These are phyloP conservation scores for Aspergillus taichungensis DNA, from an alignment of 495 filamentous ascomycete species.

Conservation along the genomic window DNA sequence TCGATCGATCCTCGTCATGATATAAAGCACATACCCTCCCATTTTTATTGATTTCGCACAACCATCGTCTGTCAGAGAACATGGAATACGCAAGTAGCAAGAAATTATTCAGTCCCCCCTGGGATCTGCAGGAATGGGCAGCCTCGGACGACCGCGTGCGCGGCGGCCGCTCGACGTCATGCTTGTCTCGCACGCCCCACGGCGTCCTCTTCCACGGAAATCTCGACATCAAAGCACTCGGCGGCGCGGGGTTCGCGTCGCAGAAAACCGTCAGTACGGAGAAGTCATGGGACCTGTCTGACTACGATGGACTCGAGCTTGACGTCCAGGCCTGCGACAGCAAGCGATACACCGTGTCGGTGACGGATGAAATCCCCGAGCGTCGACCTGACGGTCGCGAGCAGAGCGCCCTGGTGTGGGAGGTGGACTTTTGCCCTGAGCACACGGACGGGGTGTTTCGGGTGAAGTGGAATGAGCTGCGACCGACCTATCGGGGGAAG, in stretches of 20 bases:
- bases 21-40: too few species aligned
- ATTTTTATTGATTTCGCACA: too few species aligned
- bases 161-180: background rate
- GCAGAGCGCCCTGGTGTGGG: background rate
- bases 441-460: background rate
- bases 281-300: conserved; percentile 26
- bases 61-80: too few species aligned
- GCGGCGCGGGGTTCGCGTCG: background rate
- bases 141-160: background rate
- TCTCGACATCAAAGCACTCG: background rate
- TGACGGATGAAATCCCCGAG: conserved; percentile 46
- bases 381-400: too few species aligned
- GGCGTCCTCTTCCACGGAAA: conserved; percentile 1
- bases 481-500: background rate
- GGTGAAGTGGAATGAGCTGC: too few species aligned
- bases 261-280: background rate
- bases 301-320: conserved; percentile 42
- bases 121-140: too few species aligned
- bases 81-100: too few species aligned
- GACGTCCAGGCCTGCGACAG: conserved; percentile 18
- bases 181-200: too few species aligned
- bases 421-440: background rate
- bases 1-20: too few species aligned
- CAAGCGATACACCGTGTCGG: conserved; percentile 54
- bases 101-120: too few species aligned